Base-by-base conservation (phyloP, 108 stramenopile genomes). In the Nitzschia putrida region DNA sequence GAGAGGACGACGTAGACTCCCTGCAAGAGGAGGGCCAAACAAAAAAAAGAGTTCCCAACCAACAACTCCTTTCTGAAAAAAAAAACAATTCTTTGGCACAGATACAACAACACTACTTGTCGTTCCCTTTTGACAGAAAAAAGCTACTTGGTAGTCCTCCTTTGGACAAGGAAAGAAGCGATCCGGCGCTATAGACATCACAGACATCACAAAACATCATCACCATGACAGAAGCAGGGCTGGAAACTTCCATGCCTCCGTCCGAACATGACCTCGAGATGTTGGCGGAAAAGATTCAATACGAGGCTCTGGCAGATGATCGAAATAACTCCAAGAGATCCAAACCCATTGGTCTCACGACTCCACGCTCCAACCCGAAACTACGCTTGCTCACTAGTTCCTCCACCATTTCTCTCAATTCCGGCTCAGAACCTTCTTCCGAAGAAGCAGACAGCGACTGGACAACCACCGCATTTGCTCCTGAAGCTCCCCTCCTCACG, bases 341-440 rank as follows among this genome's bases (percentile, higher is more conserved):
- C 8, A 49, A 49, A 49, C 14, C n/a, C 2, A 18, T 16, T 16
- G 47, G 18, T 18, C n/a, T 49, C 18, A 16, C 47, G 6, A 63
- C 61, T 11, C 24, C 40, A 6, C 61, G 61, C 0, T 12, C 18
- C 10, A 45, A 63, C 10, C 61, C 61, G 22, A 63, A 45, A 63
- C 43, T 63, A 43, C 42, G 61, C 16, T 23, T 63, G 11, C 16
- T 63, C 12, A 63, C 61, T 21, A 23, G 38, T 12, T 18, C 61
- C 37, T 63, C 61, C 2, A 45, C 61, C 44, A 23, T 63, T n/a
- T 63, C 61, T 8, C 47, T 49, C 47, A n/a, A 45, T 0, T 59
- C 38, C 7, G 58, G 25, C 2, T 21, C 21, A 3, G 23, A 22
- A 18, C 34, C 26, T 34, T n/a, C 43, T 38, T 63, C 61, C 4